Conservation (phyloP, 768 basidiomycete genomes). For the Pleurotus citrinopileatus region DNA sequence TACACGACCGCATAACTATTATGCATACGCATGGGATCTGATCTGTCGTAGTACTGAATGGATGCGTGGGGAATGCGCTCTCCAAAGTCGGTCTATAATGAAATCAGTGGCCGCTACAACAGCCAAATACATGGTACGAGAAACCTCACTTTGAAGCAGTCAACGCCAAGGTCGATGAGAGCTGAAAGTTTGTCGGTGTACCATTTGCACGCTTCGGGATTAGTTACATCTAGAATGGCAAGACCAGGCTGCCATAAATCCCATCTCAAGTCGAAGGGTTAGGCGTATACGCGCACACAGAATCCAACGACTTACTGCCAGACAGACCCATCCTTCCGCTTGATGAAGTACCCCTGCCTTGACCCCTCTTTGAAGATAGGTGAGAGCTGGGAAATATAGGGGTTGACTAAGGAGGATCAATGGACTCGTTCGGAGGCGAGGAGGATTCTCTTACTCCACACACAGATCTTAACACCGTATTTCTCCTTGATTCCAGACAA, state of each 20-base stretch:
- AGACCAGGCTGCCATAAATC: conserved; percentile 66
- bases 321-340: conserved; percentile 61
- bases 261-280: conserved; percentile 32
- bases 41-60: conserved; percentile 62
- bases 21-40: conserved; percentile 68
- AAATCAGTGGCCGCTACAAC: too few species aligned
- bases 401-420: conserved; percentile 48
- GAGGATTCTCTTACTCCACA: conserved; percentile 52
- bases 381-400: conserved; percentile 68
- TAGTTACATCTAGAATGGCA: conserved; percentile 61
- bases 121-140: too few species aligned
- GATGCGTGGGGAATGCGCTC: conserved; percentile 71
- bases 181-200: conserved; percentile 46
- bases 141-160: conserved; percentile 65
- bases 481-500: conserved; percentile 55
- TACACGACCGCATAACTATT: conserved; percentile 70
- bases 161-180: conserved; percentile 54
- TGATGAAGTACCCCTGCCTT: conserved; percentile 67
- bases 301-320: conserved; percentile 53
- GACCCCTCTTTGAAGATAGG: conserved; percentile 69
- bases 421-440: background rate
- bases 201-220: conserved; percentile 54
- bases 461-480: conserved; percentile 68
- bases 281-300: background rate
- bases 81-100: conserved; percentile 67